A percentile compares a stretch with the other conserved stretches of the same genome.
phyloP scores from a whole-genome alignment of 1,139 yeast species.

The Taphrina wiesneri region DNA sequence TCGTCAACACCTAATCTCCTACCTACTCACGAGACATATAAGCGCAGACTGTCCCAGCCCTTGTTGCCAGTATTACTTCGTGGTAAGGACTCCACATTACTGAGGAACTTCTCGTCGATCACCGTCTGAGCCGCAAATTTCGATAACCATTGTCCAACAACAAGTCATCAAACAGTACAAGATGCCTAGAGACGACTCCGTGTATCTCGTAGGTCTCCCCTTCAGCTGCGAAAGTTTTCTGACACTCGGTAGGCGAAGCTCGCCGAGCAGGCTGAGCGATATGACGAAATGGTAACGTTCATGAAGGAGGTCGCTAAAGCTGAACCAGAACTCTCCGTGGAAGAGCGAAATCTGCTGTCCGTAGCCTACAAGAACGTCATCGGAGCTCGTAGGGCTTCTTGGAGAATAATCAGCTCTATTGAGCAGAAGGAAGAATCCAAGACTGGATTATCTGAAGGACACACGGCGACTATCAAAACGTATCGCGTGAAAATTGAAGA shows the following conservation, averaged over 20 bases:
- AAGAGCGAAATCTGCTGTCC: conserved; percentile 94
- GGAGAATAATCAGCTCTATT: conserved; percentile 98
- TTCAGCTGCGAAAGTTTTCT: neutral
- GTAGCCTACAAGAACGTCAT: conserved; percentile 98
- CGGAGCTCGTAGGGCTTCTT: conserved; percentile 99
- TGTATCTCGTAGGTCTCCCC: conserved; percentile 1
- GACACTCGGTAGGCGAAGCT: conserved; percentile 63
- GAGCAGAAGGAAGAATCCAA: conserved; percentile 99
- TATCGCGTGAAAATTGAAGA: conserved; percentile 94
- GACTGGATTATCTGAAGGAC: conserved; percentile 50
- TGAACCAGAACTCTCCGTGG: conserved; percentile 93
- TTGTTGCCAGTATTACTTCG: no score
- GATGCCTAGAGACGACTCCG: conserved; percentile 20
- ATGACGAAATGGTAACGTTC: conserved; percentile 79
- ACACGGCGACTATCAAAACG: conserved; percentile 80
- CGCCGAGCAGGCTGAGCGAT: conserved; percentile 99
- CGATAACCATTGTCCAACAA: neutral
- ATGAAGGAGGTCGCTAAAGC: conserved; percentile 97
- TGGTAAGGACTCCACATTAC: no score
- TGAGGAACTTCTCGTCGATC: no score
- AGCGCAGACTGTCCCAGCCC: no score
- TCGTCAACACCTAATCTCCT: neutral
- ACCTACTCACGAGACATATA: no score
- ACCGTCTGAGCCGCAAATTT: no score
- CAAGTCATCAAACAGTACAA: neutral